Conservation (phyloP, 352 stramenopile genomes). For the Peronosclerospora sorghi region DNA sequence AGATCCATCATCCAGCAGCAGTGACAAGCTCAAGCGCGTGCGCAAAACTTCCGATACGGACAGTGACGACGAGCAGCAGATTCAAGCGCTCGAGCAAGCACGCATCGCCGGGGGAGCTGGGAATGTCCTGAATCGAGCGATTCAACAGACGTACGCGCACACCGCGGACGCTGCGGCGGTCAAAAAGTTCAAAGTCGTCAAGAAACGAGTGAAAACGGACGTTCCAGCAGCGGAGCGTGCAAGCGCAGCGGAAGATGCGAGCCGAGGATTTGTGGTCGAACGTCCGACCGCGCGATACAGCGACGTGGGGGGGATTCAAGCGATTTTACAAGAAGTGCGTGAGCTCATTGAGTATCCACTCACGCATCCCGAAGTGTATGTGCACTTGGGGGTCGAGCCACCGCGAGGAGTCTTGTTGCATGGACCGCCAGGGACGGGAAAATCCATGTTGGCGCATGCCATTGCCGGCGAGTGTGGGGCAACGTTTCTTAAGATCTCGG, state of each 20-base stretch:
- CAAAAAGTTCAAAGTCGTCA: slow-evolving; percentile 69
- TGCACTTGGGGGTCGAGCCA: slow-evolving; percentile 87
- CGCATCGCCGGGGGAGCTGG: slow-evolving; percentile 14
- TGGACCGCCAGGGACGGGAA: slow-evolving; percentile 88
- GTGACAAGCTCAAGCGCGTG: slow-evolving; percentile 36
- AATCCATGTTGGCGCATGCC: slow-evolving; percentile 89
- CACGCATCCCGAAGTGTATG: slow-evolving; percentile 89
- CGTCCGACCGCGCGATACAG: slow-evolving; percentile 70
- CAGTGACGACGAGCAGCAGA: slow-evolving; percentile 59
- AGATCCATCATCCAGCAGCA: background rate
- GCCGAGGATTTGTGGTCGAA: slow-evolving; percentile 56
- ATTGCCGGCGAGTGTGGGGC: slow-evolving; percentile 89
- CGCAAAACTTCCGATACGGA: slow-evolving; percentile 42
- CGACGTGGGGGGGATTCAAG: slow-evolving; percentile 84
- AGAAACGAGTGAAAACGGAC: slow-evolving; percentile 20
- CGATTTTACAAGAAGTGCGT: slow-evolving; percentile 80
- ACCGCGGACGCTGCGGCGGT: slow-evolving; percentile 23
- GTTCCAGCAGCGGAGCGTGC: background rate
- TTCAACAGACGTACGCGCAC: slow-evolving; percentile 59
- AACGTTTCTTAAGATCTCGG: slow-evolving; percentile 80
- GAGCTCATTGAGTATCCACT: slow-evolving; percentile 94
- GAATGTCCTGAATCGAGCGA: slow-evolving; percentile 73
- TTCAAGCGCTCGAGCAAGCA: slow-evolving; percentile 34
- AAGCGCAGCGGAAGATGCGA: slow-evolving; percentile 4
- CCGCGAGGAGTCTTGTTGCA: slow-evolving; percentile 88